phyloP scores from a whole-genome alignment of 768 basidiomycete species.

The Tulasnella sp. region DNA sequence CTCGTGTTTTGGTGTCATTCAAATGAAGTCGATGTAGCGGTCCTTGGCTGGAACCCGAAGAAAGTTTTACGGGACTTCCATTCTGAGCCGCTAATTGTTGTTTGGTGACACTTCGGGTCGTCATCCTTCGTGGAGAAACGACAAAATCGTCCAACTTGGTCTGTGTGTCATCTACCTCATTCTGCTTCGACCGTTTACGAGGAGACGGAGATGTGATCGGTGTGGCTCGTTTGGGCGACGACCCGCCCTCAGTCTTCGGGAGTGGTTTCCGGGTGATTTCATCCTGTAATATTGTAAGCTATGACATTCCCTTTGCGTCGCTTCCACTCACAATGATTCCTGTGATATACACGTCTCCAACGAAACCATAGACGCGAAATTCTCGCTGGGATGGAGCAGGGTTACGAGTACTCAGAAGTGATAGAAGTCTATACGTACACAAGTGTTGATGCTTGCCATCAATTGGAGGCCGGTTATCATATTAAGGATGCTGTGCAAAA shows the following conservation, averaged over 20 bases:
- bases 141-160: background rate
- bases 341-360: constrained; percentile 26
- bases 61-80: background rate
- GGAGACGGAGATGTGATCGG: background rate
- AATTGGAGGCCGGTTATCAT: constrained; percentile 28
- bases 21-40: constrained; percentile 24
- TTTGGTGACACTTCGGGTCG: too few relatives aligned
- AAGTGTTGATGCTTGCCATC: constrained; percentile 25
- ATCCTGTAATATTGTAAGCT: constrained; percentile 21
- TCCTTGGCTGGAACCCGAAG: constrained; percentile 13
- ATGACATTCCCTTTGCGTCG: background rate
- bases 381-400: constrained; percentile 20
- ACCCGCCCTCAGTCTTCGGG: constrained; percentile 19
- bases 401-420: background rate
- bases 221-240: constrained; percentile 13
- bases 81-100: background rate
- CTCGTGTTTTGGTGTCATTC: constrained; percentile 29
- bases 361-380: constrained; percentile 27
- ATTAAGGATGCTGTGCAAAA: constrained; percentile 25
- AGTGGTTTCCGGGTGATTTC: constrained; percentile 26
- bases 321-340: constrained; percentile 26
- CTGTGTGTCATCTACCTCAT: too few relatives aligned
- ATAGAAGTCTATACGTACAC: constrained; percentile 12
- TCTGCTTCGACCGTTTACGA: too few relatives aligned
- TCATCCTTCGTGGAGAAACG: too few relatives aligned